Base-by-base conservation (phyloP, 139 green algal genomes). In the Picocystis salinarum region DNA sequence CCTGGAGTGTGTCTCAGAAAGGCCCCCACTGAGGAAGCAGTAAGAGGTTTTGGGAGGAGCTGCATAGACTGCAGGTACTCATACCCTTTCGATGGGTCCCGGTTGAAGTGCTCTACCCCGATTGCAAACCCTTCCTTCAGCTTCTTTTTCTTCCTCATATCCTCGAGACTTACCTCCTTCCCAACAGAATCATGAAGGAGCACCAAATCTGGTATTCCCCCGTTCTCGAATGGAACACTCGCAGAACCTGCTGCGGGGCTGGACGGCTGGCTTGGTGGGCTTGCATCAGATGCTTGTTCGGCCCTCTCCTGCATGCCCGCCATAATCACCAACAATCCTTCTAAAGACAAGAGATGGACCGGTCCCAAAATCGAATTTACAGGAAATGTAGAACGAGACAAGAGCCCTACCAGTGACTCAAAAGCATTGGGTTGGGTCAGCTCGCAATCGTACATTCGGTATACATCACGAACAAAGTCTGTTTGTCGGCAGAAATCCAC, bases 91-190 rank as follows among this genome's bases (percentile, higher is more conserved):
- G 92, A 93, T 28, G 64, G 60, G 53, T 94, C 76, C 17, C 76
- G 69, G 55, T 97, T 97, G 70, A 95, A 97, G 55, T 94, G 86
- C 40, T 96, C 86, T 12, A 71, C 78, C 1, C 77, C 85, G 0
- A 89, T 44, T 3, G 67, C 48, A 29, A 92, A 64, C 19, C 70
- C 57, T 9, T 47, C 59, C 51, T 94, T 94, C 6, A 85, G 40
- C 6, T 50, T 50, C 50, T 75, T 81, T 46, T 85, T 44, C 20
- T 44, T 28, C 36, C 26, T 44, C 36, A 44, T 44, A 20, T 44
- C 7, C 10, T 44, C 36, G n/a, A n/a, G n/a, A n/a, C n/a, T n/a
- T n/a, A n/a, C n/a, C n/a, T n/a, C n/a, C n/a, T n/a, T n/a, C n/a
- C n/a, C n/a, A n/a, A n/a, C n/a, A n/a, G n/a, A n/a, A n/a, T n/a